A percentile compares a stretch with the other conserved stretches of the same genome.
Conservation (phyloP, 2,329 filamentous ascomycete genomes). For the Alternaria angustiovoidea region DNA sequence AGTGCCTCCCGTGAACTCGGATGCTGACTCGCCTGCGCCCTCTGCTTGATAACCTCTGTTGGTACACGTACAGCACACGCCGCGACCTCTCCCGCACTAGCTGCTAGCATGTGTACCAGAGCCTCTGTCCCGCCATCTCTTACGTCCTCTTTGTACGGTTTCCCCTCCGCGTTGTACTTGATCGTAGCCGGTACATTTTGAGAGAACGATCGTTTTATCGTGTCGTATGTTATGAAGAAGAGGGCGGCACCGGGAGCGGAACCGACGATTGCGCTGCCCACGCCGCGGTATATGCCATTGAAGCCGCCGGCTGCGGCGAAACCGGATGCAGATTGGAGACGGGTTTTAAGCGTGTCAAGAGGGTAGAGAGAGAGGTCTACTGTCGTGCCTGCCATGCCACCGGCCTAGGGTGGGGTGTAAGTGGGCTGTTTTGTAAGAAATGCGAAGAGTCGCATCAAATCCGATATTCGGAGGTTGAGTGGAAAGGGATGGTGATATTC, state of each 20-base stretch:
- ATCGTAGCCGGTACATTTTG: conserved; percentile 15
- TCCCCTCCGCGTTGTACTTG: conserved; percentile 35
- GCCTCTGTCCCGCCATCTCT: conserved; percentile 37
- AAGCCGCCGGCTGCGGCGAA: conserved; percentile 88
- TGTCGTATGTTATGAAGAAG: conserved; percentile 96
- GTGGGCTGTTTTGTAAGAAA: neutral
- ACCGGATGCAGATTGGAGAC: conserved; percentile 81
- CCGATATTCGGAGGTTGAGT: neutral
- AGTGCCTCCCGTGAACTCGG: conserved; percentile 74
- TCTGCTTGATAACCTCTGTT: conserved; percentile 96
- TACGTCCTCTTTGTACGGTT: conserved; percentile 34
- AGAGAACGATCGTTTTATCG: conserved; percentile 59
- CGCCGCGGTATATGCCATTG: conserved; percentile 88
- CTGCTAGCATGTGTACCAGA: conserved; percentile 79
- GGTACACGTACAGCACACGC: conserved; percentile 93
- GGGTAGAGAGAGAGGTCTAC: conserved; percentile 97
- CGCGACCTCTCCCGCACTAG: conserved; percentile 85
- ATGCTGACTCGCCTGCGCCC: conserved; percentile 87
- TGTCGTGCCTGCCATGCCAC: conserved; percentile 90
- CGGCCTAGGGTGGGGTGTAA: conserved; percentile 65
- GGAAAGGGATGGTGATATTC: neutral
- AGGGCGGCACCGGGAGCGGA: conserved; percentile 93
- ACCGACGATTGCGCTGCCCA: conserved; percentile 87
- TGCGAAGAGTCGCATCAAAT: neutral
- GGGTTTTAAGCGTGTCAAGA: conserved; percentile 98